A percentile compares a stretch with the other conserved stretches of the same genome.
Conservation (phyloP, 1,139 yeast genomes). For the Nakaseomyces uthaithaninus region DNA sequence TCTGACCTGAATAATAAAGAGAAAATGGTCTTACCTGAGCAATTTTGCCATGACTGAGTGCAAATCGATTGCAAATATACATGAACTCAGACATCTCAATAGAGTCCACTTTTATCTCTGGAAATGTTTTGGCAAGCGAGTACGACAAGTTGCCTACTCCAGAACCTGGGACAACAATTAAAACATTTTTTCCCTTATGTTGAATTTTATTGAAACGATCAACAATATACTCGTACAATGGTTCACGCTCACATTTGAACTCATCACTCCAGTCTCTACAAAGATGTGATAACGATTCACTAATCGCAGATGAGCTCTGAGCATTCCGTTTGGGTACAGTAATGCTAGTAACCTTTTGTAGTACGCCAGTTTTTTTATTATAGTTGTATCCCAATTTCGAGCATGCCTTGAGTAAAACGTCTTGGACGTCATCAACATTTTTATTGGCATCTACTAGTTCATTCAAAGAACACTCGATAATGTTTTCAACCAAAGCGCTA, state of each 20-base stretch:
- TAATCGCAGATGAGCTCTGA: slow-evolving; percentile 40
- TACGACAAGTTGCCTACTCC: slow-evolving; percentile 70
- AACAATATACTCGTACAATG: slow-evolving; percentile 45
- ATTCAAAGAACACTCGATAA: slow-evolving; percentile 39
- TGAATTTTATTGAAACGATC: slow-evolving; percentile 29
- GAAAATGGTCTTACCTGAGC: slow-evolving; percentile 51
- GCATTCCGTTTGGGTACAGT: slow-evolving; percentile 10
- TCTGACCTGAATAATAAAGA: slow-evolving; percentile 68
- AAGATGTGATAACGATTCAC: slow-evolving; percentile 66
- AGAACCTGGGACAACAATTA: slow-evolving; percentile 66
- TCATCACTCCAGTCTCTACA: slow-evolving; percentile 61
- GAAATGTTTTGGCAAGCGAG: slow-evolving; percentile 41
- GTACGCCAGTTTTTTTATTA: slow-evolving; percentile 7
- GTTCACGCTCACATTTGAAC: slow-evolving; percentile 43
- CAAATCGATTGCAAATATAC: slow-evolving; percentile 55
- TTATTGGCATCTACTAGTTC: slow-evolving; percentile 32
- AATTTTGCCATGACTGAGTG: slow-evolving; percentile 31
- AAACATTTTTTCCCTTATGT: slow-evolving; percentile 33
- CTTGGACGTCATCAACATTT: slow-evolving; percentile 31
- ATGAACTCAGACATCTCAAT: slow-evolving; percentile 67
- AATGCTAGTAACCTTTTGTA: slow-evolving; percentile 5
- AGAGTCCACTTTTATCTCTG: slow-evolving; percentile 45
- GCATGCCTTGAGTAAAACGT: slow-evolving; percentile 21
- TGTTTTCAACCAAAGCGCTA: slow-evolving; percentile 37
- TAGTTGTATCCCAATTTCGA: slow-evolving; percentile 17